Evolutionary conservation across 768 basidiomycete species (phyloP), one percentile per base, ranked within the genome.

Genomic region (Xerocomellus intermedius): DNA sequence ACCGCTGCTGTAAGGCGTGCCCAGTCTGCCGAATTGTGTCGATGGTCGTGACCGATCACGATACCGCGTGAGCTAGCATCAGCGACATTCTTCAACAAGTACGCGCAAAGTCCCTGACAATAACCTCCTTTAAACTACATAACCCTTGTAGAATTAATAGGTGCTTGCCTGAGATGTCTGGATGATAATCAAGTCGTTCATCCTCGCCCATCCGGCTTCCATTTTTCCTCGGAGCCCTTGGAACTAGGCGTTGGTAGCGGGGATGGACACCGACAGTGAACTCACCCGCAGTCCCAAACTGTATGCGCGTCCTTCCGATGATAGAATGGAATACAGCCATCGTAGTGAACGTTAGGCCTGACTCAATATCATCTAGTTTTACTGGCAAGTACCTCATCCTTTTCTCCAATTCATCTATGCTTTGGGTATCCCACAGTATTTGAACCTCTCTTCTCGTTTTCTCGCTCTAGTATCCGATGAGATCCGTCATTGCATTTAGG

Each of bases 191-290:
- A 95, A 71, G 69, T 94, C 90, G 65, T 95, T 95, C 90, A 95
- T 94, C 52, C 89, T 81, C n/a, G 89, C 79, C 82, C 87, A 93
- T 2, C 93, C 93, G 8, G 91, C 91, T 61, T 89, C 87, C 93
- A 95, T 94, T 58, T 74, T 78, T 2, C 86, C 91, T 62, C 91
- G 76, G 21, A 93, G 75, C 49, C 91, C 91, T 66, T 88, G 58
- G 5, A 35, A 35, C 19, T 47, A 7, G 49, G 35, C 28, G 28
- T 57, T 47, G 21, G 55, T 33, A 24, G 39, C 22, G 22, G 30
- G 26, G 32, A 59, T 26, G 50, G 22, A 19, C 17, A 54, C 21
- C 8, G 16, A 48, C 22, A 22, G 39, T 32, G 4, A 26, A 55
- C 69, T 56, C 67, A 86, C 91, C 91, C 52, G 92, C 91, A 22